These are phyloP conservation scores for Calocera cornea DNA, from an alignment of 768 basidiomycete species.

Conservation along the genomic window DNA sequence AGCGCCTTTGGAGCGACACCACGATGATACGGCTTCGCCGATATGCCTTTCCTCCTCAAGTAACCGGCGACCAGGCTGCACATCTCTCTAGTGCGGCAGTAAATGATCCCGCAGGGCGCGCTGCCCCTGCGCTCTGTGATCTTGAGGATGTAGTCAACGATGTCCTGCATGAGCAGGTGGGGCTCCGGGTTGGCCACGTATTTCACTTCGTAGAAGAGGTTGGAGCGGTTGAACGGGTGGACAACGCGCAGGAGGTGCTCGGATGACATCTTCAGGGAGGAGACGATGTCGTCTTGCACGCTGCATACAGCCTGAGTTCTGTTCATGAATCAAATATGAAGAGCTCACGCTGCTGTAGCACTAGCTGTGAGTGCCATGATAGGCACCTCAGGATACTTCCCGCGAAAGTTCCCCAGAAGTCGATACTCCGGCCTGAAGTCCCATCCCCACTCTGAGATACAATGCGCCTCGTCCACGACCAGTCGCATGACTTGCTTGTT, in stretches of 20 bases:
- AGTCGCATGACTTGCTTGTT: constrained; percentile 52
- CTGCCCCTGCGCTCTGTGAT: constrained; percentile 46
- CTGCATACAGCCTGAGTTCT: constrained; percentile 25
- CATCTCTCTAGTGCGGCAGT: constrained; percentile 52
- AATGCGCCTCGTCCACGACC: constrained; percentile 78
- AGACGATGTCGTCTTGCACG: constrained; percentile 60
- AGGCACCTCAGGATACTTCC: constrained; percentile 51
- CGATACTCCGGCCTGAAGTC: constrained; percentile 67
- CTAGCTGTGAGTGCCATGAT: constrained; percentile 83
- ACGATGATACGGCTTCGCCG: constrained; percentile 59
- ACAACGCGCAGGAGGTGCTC: constrained; percentile 46
- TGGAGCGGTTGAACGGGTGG: constrained; percentile 69
- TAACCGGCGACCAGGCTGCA: constrained; percentile 56
- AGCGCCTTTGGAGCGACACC: constrained; percentile 44
- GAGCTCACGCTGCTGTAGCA: constrained; percentile 50
- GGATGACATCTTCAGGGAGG: constrained; percentile 45
- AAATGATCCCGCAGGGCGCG: constrained; percentile 59
- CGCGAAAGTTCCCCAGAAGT: constrained; percentile 54
- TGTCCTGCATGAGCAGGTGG: constrained; percentile 45
- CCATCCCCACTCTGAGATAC: constrained; percentile 85
- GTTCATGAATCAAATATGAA: neutral
- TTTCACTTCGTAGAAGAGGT: constrained; percentile 67
- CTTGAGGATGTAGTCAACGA: constrained; percentile 49
- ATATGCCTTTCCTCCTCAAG: constrained; percentile 52
- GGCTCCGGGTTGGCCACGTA: constrained; percentile 32